Evolutionary conservation across 2,329 filamentous ascomycete genomes (phyloP), one percentile per base, ranked within the genome.

Genomic region (Epichloe brachyelytri): DNA sequence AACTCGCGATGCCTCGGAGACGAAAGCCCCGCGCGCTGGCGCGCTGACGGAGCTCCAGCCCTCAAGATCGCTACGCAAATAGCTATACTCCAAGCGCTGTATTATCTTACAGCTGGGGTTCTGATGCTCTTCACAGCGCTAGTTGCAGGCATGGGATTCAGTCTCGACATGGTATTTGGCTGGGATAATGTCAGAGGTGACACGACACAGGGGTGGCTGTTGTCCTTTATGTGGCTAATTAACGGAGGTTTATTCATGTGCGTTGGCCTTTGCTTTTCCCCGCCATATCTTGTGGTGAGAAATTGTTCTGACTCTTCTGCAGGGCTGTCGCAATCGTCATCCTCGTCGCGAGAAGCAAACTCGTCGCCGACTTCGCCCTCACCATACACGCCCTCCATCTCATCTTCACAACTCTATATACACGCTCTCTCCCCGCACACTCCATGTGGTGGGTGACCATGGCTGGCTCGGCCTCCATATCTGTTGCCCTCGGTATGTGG

Each of bases 361-460:
- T 97, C 54, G 86, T 97, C 48, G 88, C 88, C 58, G 93, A 98
- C 69, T 98, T 97, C 66, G 87, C 88, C 34, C 73, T 96, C 22
- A 95, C 91, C 2, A 78, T 96, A 17, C 88, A 95, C 70, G 78
- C 86, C 65, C 72, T 95, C 41, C 87, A 95, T 65, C 78, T 95
- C 49, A 56, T 93, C 60, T 68, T 88, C 60, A 86, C 87, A 30
- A 83, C 82, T 19, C 65, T 95, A 36, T 95, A 95, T 68, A 84
- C 86, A 3, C 81, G 82, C 60, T 77, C 79, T 10, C 64, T 97
- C 30, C 93, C 93, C 1, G 75, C 77, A 10, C 83, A 91, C 65
- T 70, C 81, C 56, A 84, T 94, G 60, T 98, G 93, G 93, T 98
- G 93, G 91, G 72, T 71, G 52, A 69, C 74, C 56, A 78, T 79